These are phyloP conservation scores for Xylariaceae sp. DNA, from an alignment of 2,329 filamentous ascomycete species.

Conservation along the genomic window DNA sequence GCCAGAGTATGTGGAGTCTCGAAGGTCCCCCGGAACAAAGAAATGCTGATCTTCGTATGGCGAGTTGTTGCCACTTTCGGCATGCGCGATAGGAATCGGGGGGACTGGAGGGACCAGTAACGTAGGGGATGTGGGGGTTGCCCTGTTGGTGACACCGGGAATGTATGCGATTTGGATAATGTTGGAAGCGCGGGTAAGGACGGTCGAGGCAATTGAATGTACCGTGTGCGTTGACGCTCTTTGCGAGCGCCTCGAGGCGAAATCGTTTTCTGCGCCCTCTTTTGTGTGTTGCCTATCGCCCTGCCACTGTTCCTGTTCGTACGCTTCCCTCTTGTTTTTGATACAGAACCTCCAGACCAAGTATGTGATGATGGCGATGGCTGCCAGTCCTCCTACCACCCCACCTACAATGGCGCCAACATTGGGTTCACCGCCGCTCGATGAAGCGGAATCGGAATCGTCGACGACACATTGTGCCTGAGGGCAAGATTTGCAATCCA, in stretches of 20 bases:
- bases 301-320: constrained; percentile 55
- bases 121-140: constrained; percentile 75
- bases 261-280: constrained; percentile 23
- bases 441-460: constrained; percentile 9
- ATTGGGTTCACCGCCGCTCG: constrained; percentile 49
- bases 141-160: constrained; percentile 90
- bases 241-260: constrained; percentile 49
- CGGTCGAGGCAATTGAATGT: constrained; percentile 88
- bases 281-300: constrained; percentile 49
- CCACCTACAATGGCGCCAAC: constrained; percentile 87
- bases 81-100: constrained; percentile 71
- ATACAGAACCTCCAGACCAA: constrained; percentile 85
- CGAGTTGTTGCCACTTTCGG: constrained; percentile 51
- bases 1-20: constrained; percentile 85
- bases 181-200: constrained; percentile 93
- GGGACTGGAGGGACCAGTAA: constrained; percentile 88
- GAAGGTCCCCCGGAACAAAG: constrained; percentile 85
- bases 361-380: constrained; percentile 70
- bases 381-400: constrained; percentile 77
- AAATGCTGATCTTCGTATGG: constrained; percentile 78
- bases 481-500: constrained; percentile 43
- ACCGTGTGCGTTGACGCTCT: constrained; percentile 81
- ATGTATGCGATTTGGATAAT: constrained; percentile 99
- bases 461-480: constrained; percentile 41
- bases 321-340: constrained; percentile 67